Evolutionary conservation across 1,139 yeast genomes (phyloP), one percentile per base, ranked within the genome.

Genomic region (Taiozyma sp.): DNA sequence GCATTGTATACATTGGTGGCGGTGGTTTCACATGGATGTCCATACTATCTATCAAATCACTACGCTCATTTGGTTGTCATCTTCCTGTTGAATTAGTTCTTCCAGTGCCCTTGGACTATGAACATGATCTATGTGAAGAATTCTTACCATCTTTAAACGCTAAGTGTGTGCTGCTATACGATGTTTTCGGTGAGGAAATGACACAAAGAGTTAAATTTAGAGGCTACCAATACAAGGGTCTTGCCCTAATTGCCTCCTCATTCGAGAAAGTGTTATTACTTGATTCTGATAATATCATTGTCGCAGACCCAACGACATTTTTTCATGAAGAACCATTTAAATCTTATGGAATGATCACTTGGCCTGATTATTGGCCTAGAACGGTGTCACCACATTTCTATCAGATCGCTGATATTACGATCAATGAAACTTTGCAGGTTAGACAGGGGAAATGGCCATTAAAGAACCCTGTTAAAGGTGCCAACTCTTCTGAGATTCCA

Each of bases 1-100:
- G 96, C 22, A 80, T 88, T 42, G 96, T 88, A 1, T 81, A 81
- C 59, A 91, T 87, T 42, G 93, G 93, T 14, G 96, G 95, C 40
- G 92, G 88, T 1, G 77, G 76, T 57, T 87, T 81, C 70, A 83
- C 87, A 59, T 84, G 95, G 77, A 71, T 87, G 56, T 78, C 90
- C 12, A 69, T 86, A 47, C 70, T 85, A 22, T 80, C 91, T 1
- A 76, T 89, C 54, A 78, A 80, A 62, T 76, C 85, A 48, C 67
- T 89, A 48, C 70, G 96, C 54, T 70, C 75, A 30, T 63, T 72
- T 23, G 86, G 86, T 4, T 76, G 83, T 6, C 72, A 70, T 27
- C 64, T 82, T 50, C 88, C 89, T 0, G 78, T 83, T 41, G 89
- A 83, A 63, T 78, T 83, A 42, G 64, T 84, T 49, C 74, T 85